Evolutionary conservation across 352 stramenopile genomes (phyloP).

Genomic region (Phytophthora uliginosa): DNA sequence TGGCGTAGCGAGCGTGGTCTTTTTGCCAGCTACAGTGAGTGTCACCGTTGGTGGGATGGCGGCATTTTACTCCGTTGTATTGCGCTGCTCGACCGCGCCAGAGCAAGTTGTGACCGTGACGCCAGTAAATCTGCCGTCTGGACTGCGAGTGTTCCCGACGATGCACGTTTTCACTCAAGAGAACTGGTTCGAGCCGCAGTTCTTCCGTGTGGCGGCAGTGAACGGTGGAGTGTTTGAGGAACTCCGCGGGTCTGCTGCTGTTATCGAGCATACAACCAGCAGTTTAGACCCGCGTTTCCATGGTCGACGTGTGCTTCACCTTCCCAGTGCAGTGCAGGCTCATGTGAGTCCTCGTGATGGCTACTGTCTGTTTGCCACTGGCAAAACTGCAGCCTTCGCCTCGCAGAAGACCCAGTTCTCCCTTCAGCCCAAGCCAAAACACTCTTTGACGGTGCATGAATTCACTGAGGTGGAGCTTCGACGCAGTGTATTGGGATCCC

Average conservation of each 20-base stretch:
- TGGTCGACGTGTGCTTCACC: slow-evolving; percentile 45
- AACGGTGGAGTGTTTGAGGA: slow-evolving; percentile 41
- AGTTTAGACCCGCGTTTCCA: slow-evolving; percentile 63
- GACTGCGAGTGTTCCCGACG: slow-evolving; percentile 58
- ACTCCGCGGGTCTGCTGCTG: slow-evolving; percentile 21
- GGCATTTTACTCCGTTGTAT: slow-evolving; percentile 64
- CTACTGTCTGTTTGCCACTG: slow-evolving; percentile 48
- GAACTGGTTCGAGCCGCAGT: slow-evolving; percentile 60
- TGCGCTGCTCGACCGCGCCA: slow-evolving; percentile 50
- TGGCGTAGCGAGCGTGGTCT: slow-evolving; percentile 48
- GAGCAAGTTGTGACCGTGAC: slow-evolving; percentile 57
- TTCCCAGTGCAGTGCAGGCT: slow-evolving; percentile 49
- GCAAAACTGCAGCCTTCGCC: slow-evolving; percentile 27
- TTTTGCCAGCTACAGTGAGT: slow-evolving; percentile 41
- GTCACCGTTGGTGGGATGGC: slow-evolving; percentile 55
- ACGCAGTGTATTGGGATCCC: slow-evolving; percentile 10
- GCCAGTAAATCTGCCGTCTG: slow-evolving; percentile 55
- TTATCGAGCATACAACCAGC: slow-evolving; percentile 61
- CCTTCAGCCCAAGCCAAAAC: slow-evolving; percentile 18
- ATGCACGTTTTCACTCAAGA: slow-evolving; percentile 56
- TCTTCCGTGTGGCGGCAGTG: slow-evolving; percentile 59
- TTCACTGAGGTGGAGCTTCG: slow-evolving; percentile 53
- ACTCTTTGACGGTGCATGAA: slow-evolving; percentile 35
- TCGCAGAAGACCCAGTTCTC: slow-evolving; percentile 4
- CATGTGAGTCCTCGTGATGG: slow-evolving; percentile 61